phyloP scores from a whole-genome alignment of 2,329 filamentous ascomycete genomes.

The Pseudogymnoascus sp. region DNA sequence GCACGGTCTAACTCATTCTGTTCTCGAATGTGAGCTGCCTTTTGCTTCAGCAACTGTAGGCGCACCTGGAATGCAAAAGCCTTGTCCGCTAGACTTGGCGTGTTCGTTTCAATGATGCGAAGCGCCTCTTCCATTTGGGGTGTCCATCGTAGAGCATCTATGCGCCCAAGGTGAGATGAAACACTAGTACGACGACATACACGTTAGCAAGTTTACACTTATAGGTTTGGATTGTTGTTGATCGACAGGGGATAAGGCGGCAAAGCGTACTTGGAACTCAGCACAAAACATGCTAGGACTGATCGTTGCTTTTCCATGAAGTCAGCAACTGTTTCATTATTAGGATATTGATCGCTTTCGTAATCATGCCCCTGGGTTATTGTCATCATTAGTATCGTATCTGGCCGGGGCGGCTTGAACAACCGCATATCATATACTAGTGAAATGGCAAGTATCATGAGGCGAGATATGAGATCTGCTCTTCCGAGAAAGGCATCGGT shows the following conservation, averaged over 20 bases:
- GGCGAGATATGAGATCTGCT: background rate
- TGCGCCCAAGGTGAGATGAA: constrained; percentile 37
- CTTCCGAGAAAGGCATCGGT: constrained; percentile 10
- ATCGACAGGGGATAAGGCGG: constrained; percentile 13
- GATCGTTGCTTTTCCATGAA: constrained; percentile 43
- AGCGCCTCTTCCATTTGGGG: constrained; percentile 52
- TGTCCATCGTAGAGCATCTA: constrained; percentile 50
- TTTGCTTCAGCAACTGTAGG: constrained; percentile 24
- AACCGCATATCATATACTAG: background rate
- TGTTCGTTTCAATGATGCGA: constrained; percentile 36
- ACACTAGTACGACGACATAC: constrained; percentile 21
- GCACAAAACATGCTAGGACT: constrained; percentile 41
- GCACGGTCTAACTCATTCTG: constrained; percentile 22
- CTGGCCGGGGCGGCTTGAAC: background rate
- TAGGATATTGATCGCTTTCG: constrained; percentile 10
- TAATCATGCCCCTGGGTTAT: constrained; percentile 22
- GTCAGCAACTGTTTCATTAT: constrained; percentile 11
- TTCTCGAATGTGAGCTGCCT: constrained; percentile 26
- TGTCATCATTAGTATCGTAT: constrained; percentile 10
- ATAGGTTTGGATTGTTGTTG: constrained; percentile 15
- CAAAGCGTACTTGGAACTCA: constrained; percentile 32
- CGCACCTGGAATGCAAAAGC: constrained; percentile 39
- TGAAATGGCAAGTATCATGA: background rate
- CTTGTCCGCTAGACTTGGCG: constrained; percentile 43
- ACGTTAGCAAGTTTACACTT: constrained; percentile 15